Base-by-base conservation (phyloP, 805 yeast genomes). In the Naumovozyma castellii region DNA sequence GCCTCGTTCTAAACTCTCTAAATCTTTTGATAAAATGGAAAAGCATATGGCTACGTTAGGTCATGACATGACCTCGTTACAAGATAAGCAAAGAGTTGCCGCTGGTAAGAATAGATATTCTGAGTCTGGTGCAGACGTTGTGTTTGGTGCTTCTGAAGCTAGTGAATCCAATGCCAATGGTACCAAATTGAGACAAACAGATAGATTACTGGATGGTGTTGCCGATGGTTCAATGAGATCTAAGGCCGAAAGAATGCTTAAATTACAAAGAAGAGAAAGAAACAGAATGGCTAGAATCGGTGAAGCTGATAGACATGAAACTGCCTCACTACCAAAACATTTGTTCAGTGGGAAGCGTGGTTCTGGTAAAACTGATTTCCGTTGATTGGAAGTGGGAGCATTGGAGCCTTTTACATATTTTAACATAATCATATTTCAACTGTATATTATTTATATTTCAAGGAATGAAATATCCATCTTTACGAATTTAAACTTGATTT, bases 261-360 rank as follows among this genome's bases (percentile, higher is more conserved):
- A 87, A 71, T 64, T 84, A 54, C 88, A 84, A 64, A 85, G 95
- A 76, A 80, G 95, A 68, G 94, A 84, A 59, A 79, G 97, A 70
- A 85, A 88, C 68, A 80, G 88, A 71, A 65, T 72, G 57, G 96
- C 97, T 33, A 80, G 94, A 66, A 83, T 78, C 50, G 96, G 97
- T 70, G 99, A 92, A 70, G 83, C 84, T 58, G 99, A 92, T 68
- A 80, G 97, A 66, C 95, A 86, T 63, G 71, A 77, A 42, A 75
- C 87, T 40, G 92, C 84, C 38, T 69, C 84, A 46, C 65, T 84
- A 68, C 95, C 97, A 48, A 90, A 88, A 72, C 98, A 92, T 68
- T 72, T 92, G 74, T 84, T 82, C 71, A 69, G 86, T 55, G 99
- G 99, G 68, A 92, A 92, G 75, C 80, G 98, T 69, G 94, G 97